These are phyloP conservation scores for Umbilicus rupestris DNA, from an alignment of 164 flowering plant genomes.

Conservation along the genomic window DNA sequence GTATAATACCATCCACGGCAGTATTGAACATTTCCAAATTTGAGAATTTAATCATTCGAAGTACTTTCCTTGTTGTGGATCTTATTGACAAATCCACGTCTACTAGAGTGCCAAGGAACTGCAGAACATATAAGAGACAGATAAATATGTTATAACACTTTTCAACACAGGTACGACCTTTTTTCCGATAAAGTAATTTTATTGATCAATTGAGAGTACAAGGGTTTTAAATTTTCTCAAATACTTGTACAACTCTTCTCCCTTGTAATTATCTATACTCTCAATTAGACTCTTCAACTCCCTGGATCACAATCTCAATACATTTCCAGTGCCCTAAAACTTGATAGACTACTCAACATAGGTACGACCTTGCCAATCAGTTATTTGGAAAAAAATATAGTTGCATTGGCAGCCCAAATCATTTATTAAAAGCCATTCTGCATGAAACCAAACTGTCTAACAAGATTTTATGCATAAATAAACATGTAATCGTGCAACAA, in stretches of 20 bases:
- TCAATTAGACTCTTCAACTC: no score
- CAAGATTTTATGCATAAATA: background rate
- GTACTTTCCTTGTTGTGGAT: constrained; percentile 41
- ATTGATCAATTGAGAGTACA: no score
- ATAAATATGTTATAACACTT: background rate
- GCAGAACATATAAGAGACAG: constrained; percentile 17
- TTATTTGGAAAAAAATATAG: background rate
- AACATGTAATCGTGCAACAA: background rate
- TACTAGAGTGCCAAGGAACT: constrained; percentile 53
- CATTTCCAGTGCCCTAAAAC: no score
- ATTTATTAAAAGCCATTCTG: background rate
- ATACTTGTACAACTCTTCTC: no score
- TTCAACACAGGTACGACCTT: background rate
- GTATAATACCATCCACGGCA: constrained; percentile 37
- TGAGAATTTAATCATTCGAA: constrained; percentile 33
- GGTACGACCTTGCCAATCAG: background rate
- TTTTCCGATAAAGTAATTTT: no score
- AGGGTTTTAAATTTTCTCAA: no score
- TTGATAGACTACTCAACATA: no score
- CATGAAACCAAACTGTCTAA: background rate
- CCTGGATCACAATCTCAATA: no score
- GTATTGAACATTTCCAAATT: constrained; percentile 33
- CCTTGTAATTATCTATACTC: no score
- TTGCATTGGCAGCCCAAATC: background rate
- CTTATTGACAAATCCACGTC: constrained; percentile 38